These are phyloP conservation scores for Triglochin maritima DNA, from an alignment of 106 monocot genomes.

Conservation along the genomic window DNA sequence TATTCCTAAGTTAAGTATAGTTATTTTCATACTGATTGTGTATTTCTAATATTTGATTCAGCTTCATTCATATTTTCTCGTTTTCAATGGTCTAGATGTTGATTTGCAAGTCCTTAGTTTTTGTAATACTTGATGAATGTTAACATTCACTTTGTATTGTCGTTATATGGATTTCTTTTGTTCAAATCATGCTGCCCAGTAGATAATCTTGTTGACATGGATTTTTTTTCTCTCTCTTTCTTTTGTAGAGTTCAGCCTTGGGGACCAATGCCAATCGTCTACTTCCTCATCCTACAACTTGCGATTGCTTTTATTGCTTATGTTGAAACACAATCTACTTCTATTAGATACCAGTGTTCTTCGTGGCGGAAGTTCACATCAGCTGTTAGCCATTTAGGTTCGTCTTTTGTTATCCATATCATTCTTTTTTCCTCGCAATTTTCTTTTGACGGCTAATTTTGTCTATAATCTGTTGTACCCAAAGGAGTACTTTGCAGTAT, in stretches of 20 bases:
- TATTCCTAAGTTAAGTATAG: neutral
- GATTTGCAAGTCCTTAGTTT: no score
- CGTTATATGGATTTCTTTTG: no score
- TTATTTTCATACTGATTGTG: neutral
- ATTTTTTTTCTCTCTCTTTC: neutral
- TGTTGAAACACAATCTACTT: slow-evolving; percentile 39
- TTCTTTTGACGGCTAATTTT: neutral
- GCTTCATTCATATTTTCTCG: no score
- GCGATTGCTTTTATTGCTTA: slow-evolving; percentile 48
- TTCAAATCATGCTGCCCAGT: no score
- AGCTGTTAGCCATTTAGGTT: slow-evolving; percentile 49
- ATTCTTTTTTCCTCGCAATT: neutral
- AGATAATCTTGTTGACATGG: no score
- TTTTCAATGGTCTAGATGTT: no score
- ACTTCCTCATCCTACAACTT: slow-evolving; percentile 51
- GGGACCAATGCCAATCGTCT: slow-evolving; percentile 68
- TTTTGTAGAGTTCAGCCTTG: slow-evolving; percentile 53
- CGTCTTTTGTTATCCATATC: neutral
- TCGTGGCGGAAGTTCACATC: slow-evolving; percentile 50
- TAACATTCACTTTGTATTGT: no score
- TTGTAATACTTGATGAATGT: neutral
- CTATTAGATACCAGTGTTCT: slow-evolving; percentile 34
- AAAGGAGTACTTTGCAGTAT: no score
- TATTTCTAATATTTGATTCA: neutral
- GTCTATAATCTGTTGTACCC: no score